Conservation (phyloP, 176 grass and related monocot species). For the Carex myosuroides region DNA sequence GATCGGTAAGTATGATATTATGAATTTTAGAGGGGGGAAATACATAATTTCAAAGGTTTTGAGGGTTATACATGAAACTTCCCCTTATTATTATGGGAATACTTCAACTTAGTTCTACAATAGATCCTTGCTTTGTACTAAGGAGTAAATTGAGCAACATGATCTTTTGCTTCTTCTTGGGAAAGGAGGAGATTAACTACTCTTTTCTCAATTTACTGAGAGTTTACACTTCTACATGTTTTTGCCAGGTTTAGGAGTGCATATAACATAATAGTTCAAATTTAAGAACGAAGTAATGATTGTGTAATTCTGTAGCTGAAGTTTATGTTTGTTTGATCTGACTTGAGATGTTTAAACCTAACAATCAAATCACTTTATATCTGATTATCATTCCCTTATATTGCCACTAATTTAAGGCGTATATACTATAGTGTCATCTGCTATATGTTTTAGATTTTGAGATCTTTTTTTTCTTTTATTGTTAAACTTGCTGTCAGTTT, state of each 20-base stretch:
- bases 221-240: not conserved
- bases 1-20: too few species aligned
- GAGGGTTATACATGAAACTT: too few species aligned
- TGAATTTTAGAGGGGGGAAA: too few species aligned
- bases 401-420: not conserved
- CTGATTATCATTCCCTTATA: not conserved
- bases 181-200: not conserved
- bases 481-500: not conserved
- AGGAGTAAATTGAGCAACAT: not conserved
- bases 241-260: not conserved
- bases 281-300: not conserved
- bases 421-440: not conserved
- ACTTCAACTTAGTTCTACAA: not conserved
- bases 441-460: not conserved
- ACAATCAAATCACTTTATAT: not conserved
- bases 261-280: not conserved
- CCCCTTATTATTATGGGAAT: not conserved
- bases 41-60: too few species aligned
- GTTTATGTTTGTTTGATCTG: not conserved
- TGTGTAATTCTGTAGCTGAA: not conserved
- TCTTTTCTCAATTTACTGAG: not conserved
- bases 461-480: not conserved
- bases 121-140: not conserved
- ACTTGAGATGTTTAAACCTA: not conserved
- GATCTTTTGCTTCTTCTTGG: not conserved